Conservation (phyloP, 2,329 filamentous ascomycete species). For the Ophiocordyceps unilateralis region DNA sequence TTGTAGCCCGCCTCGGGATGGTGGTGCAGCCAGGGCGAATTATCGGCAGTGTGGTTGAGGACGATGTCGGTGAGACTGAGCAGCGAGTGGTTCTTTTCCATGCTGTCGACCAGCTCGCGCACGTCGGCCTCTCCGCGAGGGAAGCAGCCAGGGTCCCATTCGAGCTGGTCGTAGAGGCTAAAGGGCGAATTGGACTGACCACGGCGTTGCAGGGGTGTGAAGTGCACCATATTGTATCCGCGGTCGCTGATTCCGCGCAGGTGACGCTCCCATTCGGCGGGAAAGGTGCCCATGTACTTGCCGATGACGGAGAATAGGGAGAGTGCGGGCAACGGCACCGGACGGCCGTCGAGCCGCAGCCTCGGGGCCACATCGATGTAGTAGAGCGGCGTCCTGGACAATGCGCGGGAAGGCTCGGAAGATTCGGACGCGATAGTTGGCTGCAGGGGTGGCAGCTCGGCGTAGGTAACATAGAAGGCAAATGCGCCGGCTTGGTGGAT, state of each 20-base stretch:
- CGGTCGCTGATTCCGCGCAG: constrained; percentile 73
- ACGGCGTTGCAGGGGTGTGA: constrained; percentile 80
- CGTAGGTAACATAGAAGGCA: constrained; percentile 86
- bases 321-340: constrained; percentile 69
- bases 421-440: constrained; percentile 9
- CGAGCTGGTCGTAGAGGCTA: constrained; percentile 83
- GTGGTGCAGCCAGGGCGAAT: constrained; percentile 83
- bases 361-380: constrained; percentile 89
- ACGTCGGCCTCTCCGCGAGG: constrained; percentile 74
- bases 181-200: constrained; percentile 92
- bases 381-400: constrained; percentile 56
- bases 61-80: constrained; percentile 91
- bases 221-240: constrained; percentile 98
- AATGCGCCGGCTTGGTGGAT: constrained; percentile 74
- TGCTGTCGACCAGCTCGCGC: constrained; percentile 54
- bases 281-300: constrained; percentile 94
- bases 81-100: constrained; percentile 72
- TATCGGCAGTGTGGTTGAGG: constrained; percentile 93
- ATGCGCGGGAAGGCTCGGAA: constrained; percentile 21
- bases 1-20: constrained; percentile 96
- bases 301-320: constrained; percentile 89
- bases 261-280: constrained; percentile 78
- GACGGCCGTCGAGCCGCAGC: constrained; percentile 54
- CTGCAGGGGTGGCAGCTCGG: constrained; percentile 56
- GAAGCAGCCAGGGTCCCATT: constrained; percentile 70